Conservation (phyloP, 2,329 filamentous ascomycete species). For the Bipolaris sorokiniana region DNA sequence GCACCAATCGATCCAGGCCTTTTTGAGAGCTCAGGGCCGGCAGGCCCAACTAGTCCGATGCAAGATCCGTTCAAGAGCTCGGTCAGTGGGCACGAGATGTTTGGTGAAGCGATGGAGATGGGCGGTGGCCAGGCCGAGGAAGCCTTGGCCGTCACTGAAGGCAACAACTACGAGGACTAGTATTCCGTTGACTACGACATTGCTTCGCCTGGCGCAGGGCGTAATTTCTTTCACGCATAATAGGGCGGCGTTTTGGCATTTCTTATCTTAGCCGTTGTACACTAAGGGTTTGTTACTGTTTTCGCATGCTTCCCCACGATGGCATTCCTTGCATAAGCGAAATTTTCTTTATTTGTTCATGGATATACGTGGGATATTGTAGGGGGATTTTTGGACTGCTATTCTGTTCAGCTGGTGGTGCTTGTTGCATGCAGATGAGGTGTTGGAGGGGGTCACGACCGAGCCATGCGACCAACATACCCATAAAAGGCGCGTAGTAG, state of each 20-base stretch:
- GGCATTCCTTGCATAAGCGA: slow-evolving; percentile 19
- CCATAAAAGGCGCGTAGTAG: slow-evolving; percentile 23
- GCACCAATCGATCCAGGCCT: slow-evolving; percentile 47
- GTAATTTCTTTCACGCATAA: slow-evolving; percentile 18
- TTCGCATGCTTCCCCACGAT: slow-evolving; percentile 1
- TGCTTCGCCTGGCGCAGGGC: slow-evolving; percentile 1
- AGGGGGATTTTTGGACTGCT: slow-evolving; percentile 3
- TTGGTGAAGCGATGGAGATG: slow-evolving; percentile 45
- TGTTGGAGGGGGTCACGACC: slow-evolving; percentile 16
- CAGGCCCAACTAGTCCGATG: slow-evolving; percentile 41
- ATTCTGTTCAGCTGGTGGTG: slow-evolving; percentile 2
- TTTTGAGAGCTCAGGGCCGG: slow-evolving; percentile 42
- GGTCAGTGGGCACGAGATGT: slow-evolving; percentile 46
- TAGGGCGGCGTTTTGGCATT: slow-evolving; percentile 21
- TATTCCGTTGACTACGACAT: slow-evolving; percentile 5
- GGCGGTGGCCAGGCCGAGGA: slow-evolving; percentile 48
- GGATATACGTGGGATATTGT: background rate
- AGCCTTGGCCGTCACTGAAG: slow-evolving; percentile 46
- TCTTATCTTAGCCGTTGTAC: slow-evolving; percentile 5
- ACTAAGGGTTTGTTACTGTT: slow-evolving; percentile 5
- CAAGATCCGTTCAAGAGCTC: slow-evolving; percentile 49
- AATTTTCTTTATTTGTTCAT: slow-evolving; percentile 9
- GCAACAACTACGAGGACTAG: slow-evolving; percentile 44
- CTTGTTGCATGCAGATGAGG: slow-evolving; percentile 22
- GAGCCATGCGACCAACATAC: slow-evolving; percentile 24